Percentiles rank a stretch among this genome's conserved stretches.
These are phyloP conservation scores for Alternaria sp. DNA, from an alignment of 2,329 filamentous ascomycete species.

Conservation along the genomic window DNA sequence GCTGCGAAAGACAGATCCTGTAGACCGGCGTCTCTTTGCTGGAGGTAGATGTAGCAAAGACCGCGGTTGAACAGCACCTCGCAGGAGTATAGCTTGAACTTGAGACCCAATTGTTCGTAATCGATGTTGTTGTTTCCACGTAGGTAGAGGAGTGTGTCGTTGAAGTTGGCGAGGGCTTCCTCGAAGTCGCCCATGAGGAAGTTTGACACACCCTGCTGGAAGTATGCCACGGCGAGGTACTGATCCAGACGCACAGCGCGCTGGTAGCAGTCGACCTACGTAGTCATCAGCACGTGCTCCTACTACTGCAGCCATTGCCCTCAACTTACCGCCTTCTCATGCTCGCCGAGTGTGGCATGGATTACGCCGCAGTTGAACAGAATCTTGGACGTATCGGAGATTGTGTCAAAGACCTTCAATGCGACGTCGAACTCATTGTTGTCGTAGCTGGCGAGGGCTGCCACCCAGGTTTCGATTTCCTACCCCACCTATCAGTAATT, in stretches of 20 bases:
- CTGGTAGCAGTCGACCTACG: slow-evolving; percentile 91
- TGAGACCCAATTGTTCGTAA: slow-evolving; percentile 92
- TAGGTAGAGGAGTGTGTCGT: slow-evolving; percentile 93
- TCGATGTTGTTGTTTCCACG: slow-evolving; percentile 97
- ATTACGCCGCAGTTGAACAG: slow-evolving; percentile 98
- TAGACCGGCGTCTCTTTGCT: slow-evolving; percentile 88
- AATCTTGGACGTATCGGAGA: slow-evolving; percentile 96
- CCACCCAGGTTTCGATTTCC: slow-evolving; percentile 99
- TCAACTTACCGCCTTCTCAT: slow-evolving; percentile 86
- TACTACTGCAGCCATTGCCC: background rate
- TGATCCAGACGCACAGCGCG: slow-evolving; percentile 87
- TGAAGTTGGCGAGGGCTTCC: slow-evolving; percentile 97
- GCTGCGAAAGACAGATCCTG: slow-evolving; percentile 89
- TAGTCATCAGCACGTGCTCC: slow-evolving; percentile 24
- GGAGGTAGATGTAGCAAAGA: slow-evolving; percentile 95
- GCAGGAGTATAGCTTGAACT: slow-evolving; percentile 97
- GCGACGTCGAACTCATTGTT: slow-evolving; percentile 97
- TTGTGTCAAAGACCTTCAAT: slow-evolving; percentile 80
- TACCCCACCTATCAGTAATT: slow-evolving; percentile 51
- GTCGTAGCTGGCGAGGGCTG: slow-evolving; percentile 89
- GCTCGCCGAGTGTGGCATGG: slow-evolving; percentile 92
- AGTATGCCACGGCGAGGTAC: slow-evolving; percentile 96
- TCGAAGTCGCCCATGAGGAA: slow-evolving; percentile 97
- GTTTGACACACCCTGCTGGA: slow-evolving; percentile 97
- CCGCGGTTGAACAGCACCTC: slow-evolving; percentile 98